Evolutionary conservation across 345 rosid genomes (phyloP), one percentile per base, ranked within the genome.

Genomic region (Cardamine resedifolia): DNA sequence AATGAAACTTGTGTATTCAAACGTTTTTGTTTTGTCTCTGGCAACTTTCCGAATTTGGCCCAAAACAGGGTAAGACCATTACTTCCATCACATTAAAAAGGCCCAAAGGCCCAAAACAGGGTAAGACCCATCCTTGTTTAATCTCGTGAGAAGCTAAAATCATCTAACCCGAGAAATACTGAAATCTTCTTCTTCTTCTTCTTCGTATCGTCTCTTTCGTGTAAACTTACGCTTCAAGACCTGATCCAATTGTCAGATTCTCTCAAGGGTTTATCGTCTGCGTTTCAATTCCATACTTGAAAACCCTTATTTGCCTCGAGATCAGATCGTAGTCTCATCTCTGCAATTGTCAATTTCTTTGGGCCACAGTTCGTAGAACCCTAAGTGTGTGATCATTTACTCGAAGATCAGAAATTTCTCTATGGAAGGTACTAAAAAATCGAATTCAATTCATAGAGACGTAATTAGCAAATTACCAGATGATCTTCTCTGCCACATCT

Each of bases 381-480:
- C 39, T 34, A 34, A n/a, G 38, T 34, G 12, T 34, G 38, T 1
- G 38, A 34, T 10, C 48, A 44, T 44, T 5, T 20, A 44, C 48
- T 44, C 20, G n/a, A n/a, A 3, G 48, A 44, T 16, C 24, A 47
- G 12, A 39, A 47, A 7, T 19, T 19, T 33, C 33, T 11, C 5
- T 10, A 62, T 72, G 69, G 47, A 43, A 51, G n/a, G 10, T 21
- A 23, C 2, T 5, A 72, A 56, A 47, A 64, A 39, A 16, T 10
- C 64, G 16, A 64, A 56, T 8, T 50, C 48, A 26, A 57, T 20
- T 24, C 28, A 41, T 11, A 19, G 6, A 26, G 78, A 74, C 33
- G 6, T 51, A 30, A 67, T 67, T 0, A 66, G 45, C 61, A 14
- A 12, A 16, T 9, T 74, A 66, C 73, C 78, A 49, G 63, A 74